These are phyloP conservation scores for Pezicula rhizophila DNA, from an alignment of 2,329 filamentous ascomycete species.

Conservation along the genomic window DNA sequence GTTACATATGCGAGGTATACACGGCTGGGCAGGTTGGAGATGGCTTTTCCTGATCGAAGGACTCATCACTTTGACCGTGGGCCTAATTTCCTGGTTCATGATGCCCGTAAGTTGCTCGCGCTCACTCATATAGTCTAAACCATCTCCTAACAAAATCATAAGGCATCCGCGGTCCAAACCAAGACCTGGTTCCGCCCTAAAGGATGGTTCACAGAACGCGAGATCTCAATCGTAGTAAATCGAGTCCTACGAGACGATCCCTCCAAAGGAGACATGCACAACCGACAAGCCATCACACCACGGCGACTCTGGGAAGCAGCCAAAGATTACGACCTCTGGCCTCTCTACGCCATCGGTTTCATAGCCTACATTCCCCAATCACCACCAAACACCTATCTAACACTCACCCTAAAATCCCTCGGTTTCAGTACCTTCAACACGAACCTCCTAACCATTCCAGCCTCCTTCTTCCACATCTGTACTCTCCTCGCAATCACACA, in stretches of 20 bases:
- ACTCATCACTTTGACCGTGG: constrained; percentile 46
- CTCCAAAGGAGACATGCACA: constrained; percentile 50
- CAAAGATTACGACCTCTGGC: constrained; percentile 57
- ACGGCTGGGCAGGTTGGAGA: constrained; percentile 47
- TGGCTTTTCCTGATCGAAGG: constrained; percentile 54
- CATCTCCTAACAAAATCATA: background rate
- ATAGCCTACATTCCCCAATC: constrained; percentile 43
- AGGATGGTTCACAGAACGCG: constrained; percentile 56
- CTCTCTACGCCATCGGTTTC: constrained; percentile 40
- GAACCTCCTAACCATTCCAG: constrained; percentile 40
- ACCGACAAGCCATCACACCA: constrained; percentile 48
- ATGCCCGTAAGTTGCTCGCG: constrained; percentile 35
- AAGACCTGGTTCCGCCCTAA: constrained; percentile 46
- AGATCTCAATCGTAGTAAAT: constrained; percentile 64
- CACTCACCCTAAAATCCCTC: constrained; percentile 39
- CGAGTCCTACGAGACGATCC: constrained; percentile 47
- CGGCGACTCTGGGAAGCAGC: constrained; percentile 44
- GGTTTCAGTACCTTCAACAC: constrained; percentile 34
- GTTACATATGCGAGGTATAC: constrained; percentile 41
- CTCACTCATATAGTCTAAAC: background rate
- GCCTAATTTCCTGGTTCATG: constrained; percentile 46
- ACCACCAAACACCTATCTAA: constrained; percentile 44
- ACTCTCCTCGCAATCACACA: constrained; percentile 39
- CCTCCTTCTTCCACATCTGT: constrained; percentile 38
- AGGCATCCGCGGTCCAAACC: constrained; percentile 54